Evolutionary conservation across 1,284 basidiomycete genomes (phyloP), one percentile per base, ranked within the genome.

Genomic region (Microbotryum scabiosae): DNA sequence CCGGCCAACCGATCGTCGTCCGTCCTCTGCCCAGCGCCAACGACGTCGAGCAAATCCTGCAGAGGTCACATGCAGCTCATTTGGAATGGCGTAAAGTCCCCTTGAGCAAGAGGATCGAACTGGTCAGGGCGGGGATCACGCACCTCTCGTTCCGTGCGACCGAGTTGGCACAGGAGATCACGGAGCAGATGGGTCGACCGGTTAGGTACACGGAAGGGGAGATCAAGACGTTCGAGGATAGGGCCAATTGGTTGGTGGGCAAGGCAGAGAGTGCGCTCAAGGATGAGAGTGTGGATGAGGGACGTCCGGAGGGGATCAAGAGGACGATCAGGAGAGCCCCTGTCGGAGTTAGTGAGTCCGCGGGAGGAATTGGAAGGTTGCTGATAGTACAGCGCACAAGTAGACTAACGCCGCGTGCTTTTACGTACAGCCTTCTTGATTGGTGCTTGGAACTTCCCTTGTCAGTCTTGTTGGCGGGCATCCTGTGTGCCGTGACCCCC

Each of bases 321-420:
- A 81, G 90, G 51, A 88, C 81, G 72, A 93, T 97, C 74, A 82
- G 84, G 69, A 84, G 88, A 56, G 81, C 82, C 30, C 90, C 93
- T 1, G 76, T 94, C 0, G 93, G 93, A 20, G 85, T 96, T n/a
- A 41, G 36, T 41, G 36, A 41, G 36, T 41, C 36, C 36, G 36
- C 36, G 5, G 16, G 36, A 18, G 12, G 36, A 12, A 6, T 1
- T 16, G 16, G 4, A 41, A 3, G 36, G 36, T 16, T 41, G 36
- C 36, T 41, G 12, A 41, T 18, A 41, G 2, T 12, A 12, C 12
- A 12, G 36, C 3, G 36, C 36, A 16, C 16, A 16, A 30, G 36
- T 41, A 41, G 36, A 41, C 16, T 41, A 12, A 41, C 36, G 16
- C 36, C 36, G 10, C 16, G 12, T 18, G 30, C 30, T 41, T 41